Conservation (phyloP, 805 yeast species). For the Metahyphopichia silvanorum region DNA sequence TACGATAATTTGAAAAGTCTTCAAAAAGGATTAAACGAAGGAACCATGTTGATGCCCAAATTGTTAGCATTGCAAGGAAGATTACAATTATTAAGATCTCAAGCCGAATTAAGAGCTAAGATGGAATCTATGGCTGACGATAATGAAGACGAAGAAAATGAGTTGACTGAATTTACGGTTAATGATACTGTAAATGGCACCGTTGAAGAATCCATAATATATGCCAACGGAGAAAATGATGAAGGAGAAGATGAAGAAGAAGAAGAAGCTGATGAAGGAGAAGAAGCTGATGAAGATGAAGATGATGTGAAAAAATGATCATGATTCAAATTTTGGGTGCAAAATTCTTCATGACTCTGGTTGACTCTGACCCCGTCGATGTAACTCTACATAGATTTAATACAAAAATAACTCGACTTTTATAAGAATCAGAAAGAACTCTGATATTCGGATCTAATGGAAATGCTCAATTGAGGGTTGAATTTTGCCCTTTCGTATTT, state of each 20-base stretch:
- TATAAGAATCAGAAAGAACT: too few species aligned
- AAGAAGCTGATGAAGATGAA: constrained; percentile 34
- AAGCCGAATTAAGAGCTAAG: constrained; percentile 59
- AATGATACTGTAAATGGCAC: constrained; percentile 18
- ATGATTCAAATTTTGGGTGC: too few species aligned
- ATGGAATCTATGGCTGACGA: constrained; percentile 12
- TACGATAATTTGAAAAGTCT: constrained; percentile 55
- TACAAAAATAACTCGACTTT: too few species aligned
- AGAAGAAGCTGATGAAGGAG: constrained; percentile 34
- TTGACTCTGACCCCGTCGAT: too few species aligned
- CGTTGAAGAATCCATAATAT: constrained; percentile 27
- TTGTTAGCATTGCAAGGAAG: constrained; percentile 84
- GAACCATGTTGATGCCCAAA: constrained; percentile 57
- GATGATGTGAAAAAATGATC: too few species aligned
- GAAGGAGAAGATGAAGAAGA: constrained; percentile 20
- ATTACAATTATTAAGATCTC: constrained; percentile 71
- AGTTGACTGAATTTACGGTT: constrained; percentile 14
- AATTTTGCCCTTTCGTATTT: too few species aligned
- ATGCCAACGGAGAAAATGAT: constrained; percentile 42
- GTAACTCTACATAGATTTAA: too few species aligned
- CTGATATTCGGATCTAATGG: too few species aligned
- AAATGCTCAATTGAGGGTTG: too few species aligned
- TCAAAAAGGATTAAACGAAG: constrained; percentile 54
- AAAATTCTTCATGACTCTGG: too few species aligned
- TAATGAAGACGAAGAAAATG: constrained; percentile 11